Base-by-base conservation (phyloP, 1,139 yeast genomes). In the Suhomyces panamericanus region DNA sequence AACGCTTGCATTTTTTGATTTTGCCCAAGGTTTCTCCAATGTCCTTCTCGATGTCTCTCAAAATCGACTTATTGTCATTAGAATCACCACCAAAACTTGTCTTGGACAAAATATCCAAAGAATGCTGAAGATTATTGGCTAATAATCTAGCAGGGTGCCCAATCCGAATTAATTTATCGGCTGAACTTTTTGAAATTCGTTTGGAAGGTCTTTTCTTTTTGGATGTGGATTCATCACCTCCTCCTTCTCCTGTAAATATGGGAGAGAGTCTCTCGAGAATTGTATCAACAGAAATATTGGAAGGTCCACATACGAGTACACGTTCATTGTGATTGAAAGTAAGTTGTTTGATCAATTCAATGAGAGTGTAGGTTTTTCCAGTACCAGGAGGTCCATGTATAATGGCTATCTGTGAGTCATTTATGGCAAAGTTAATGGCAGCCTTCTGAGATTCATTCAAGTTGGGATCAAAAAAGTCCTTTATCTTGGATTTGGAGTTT, bases 111-210 rank as follows among this genome's bases (percentile, higher is more conserved):
- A 87, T 71, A 54, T 91, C 97, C 32, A 91, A 66, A 0, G 96
- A 86, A 62, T 90, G 96, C 33, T 78, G 75, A 41, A 85, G 65
- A 47, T 83, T 86, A 0, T 73, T 60, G 1, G 79, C 78, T 28
- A 90, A 62, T 6, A 93, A 70, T 49, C 98, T 75, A 0, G 97
- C 96, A 0, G 98, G 98, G 60, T 93, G 97, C 0, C 99, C 99
- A 34, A 93, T 77, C 59, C 99, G 74, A 6, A 93, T 71, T 24
- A 93, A 66, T 48, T 81, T 75, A 8, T 78, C 82, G 1, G 80
- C 77, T 12, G 66, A 64, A n/a, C 49, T 51, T 49, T 51, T 50
- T n/a, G 35, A n/a, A 32, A 34, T 41, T 46, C 43, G 47, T 32
- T 41, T 48, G 10, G 42, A 31, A 22, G 49, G 47, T 53, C 47